Conservation (phyloP, 2,329 filamentous ascomycete species). For the Akanthomyces lecanii region DNA sequence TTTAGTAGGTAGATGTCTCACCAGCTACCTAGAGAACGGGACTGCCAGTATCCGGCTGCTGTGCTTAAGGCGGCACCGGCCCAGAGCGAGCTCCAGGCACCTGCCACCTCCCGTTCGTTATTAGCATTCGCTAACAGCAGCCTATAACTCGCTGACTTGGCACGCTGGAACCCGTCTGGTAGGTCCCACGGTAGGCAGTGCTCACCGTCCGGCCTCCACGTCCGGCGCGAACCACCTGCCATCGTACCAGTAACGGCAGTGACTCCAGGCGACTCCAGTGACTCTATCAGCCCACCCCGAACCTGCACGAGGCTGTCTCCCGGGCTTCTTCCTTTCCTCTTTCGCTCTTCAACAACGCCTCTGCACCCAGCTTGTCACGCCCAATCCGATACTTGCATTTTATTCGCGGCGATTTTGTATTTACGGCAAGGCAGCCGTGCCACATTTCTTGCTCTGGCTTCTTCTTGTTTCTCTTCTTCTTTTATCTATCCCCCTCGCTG, state of each 20-base stretch:
- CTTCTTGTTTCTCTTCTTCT: not conserved
- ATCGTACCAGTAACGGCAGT: not conserved
- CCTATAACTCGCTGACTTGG: too few species aligned
- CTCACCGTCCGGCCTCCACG: not conserved
- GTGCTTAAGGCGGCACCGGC: not conserved
- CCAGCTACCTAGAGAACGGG: not conserved
- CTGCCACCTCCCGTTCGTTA: not conserved
- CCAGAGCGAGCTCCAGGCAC: not conserved
- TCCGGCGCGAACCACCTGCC: constrained; percentile 4
- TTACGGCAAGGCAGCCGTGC: constrained; percentile 6
- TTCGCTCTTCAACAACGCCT: constrained; percentile 1
- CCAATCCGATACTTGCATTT: constrained; percentile 10
- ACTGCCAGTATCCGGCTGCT: not conserved
- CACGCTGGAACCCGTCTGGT: not conserved
- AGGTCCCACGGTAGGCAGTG: not conserved
- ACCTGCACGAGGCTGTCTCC: constrained; percentile 16
- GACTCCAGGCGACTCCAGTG: constrained; percentile 15
- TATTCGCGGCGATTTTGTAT: not conserved
- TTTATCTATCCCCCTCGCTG: not conserved
- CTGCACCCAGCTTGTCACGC: constrained; percentile 7
- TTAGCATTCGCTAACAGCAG: not conserved
- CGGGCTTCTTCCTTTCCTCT: constrained; percentile 11
- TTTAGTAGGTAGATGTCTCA: too few species aligned
- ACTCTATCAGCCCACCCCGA: constrained; percentile 16
- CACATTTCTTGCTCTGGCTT: constrained; percentile 8